Evolutionary conservation across 2,329 filamentous ascomycete genomes (phyloP), one percentile per base, ranked within the genome.

Genomic region (Bipolaris cookei): DNA sequence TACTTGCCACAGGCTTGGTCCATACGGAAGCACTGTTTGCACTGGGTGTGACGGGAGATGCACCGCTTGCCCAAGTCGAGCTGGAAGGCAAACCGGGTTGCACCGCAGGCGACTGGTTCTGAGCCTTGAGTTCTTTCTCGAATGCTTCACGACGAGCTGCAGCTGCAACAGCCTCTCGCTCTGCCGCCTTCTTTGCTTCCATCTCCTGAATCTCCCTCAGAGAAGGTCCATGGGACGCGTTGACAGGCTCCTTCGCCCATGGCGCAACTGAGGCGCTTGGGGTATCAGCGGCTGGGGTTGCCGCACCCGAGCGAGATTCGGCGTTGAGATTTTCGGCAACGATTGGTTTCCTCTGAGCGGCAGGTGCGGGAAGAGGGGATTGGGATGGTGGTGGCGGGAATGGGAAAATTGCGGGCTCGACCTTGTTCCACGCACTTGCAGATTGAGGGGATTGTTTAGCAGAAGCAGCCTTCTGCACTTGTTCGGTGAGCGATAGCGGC

Each of bases 121-220:
- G 77, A 77, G 54, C 84, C 77, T 79, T 86, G 79, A 88, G 79
- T 71, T 98, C 94, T 73, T 91, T 91, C 77, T 98, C 92, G 8
- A 91, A 85, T 14, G 88, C 84, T 45, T 88, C 88, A 66, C 90
- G 91, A 65, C 93, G 90, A 58, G 89, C 85, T 39, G 91, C 89
- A 34, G 88, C 88, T 14, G 91, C 92, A 51, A 87, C 80, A 71
- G 95, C 92, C 72, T 98, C 94, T 11, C 87, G 88, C 78, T 96
- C 91, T 49, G 94, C 94, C 10, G 93, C 93, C 75, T 95, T 96
- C 71, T 90, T 91, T 34, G 94, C 94, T 76, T 99, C 95, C 4
- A 91, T 89, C 76, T 97, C 94, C 76, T 99, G 95, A 21, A 99
- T 99, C 73, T 99, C 93, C 79, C 92, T 96, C 61, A 99, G 81